Conservation (phyloP, 2,329 filamentous ascomycete genomes). For the Paecilomyces variotii region DNA sequence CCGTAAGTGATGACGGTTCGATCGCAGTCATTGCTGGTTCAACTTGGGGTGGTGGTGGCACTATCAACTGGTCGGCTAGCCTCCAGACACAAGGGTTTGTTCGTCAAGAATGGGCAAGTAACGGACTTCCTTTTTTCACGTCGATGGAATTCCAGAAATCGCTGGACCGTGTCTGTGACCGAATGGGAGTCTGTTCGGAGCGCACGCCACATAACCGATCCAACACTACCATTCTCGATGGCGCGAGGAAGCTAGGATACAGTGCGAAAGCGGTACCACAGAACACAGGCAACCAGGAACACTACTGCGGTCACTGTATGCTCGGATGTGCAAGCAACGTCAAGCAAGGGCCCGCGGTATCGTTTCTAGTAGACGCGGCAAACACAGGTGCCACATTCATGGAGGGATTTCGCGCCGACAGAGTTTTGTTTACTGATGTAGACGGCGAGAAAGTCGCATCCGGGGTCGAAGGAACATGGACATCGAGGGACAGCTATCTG, state of each 20-base stretch:
- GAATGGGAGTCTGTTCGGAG: conserved; percentile 65
- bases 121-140: conserved; percentile 64
- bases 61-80: conserved; percentile 72
- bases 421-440: conserved; percentile 56
- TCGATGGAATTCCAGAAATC: conserved; percentile 67
- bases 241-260: conserved; percentile 66
- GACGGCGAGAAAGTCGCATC: conserved; percentile 51
- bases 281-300: conserved; percentile 65
- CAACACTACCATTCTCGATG: conserved; percentile 67
- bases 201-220: conserved; percentile 63
- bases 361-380: conserved; percentile 72
- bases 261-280: conserved; percentile 62
- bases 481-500: conserved; percentile 57
- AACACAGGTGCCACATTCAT: conserved; percentile 70
- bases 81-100: conserved; percentile 67
- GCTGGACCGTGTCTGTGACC: conserved; percentile 67
- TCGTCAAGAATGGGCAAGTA: conserved; percentile 68
- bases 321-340: conserved; percentile 55
- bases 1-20: conserved; percentile 49
- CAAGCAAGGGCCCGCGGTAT: conserved; percentile 71
- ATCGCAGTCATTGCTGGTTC: conserved; percentile 59
- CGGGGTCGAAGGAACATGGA: conserved; percentile 70
- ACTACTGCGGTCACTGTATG: conserved; percentile 64
- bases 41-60: conserved; percentile 78
- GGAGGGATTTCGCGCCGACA: conserved; percentile 69